Evolutionary conservation across 176 grass and related monocot species (phyloP).

Genomic region (Luzula sylvatica): DNA sequence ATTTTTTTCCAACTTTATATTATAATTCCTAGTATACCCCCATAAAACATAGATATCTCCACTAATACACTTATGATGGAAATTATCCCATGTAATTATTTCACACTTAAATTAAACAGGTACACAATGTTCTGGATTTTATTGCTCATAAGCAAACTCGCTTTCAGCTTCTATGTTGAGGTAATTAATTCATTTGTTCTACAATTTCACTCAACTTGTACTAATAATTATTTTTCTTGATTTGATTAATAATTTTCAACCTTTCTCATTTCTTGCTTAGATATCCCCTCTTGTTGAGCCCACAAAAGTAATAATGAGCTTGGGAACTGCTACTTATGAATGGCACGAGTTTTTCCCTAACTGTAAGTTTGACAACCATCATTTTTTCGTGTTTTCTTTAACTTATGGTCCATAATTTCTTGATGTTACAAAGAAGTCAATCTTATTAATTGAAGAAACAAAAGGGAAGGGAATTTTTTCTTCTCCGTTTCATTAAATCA

Average conservation of each 20-base stretch:
- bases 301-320: conserved; percentile 66
- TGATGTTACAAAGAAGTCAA: too few relatives aligned
- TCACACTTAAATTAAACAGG: conserved; percentile 31
- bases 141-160: conserved; percentile 89
- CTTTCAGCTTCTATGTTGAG: conserved; percentile 99
- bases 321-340: conserved; percentile 46
- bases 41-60: too few relatives aligned
- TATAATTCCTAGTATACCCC: not conserved
- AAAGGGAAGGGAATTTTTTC: too few relatives aligned
- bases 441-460: too few relatives aligned
- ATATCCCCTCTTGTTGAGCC: conserved; percentile 81
- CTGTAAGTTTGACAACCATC: conserved; percentile 31
- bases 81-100: too few relatives aligned
- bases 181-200: conserved; percentile 28
- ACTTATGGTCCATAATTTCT: too few relatives aligned
- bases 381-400: conserved; percentile 19
- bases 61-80: too few relatives aligned
- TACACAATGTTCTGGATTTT: conserved; percentile 94
- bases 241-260: not conserved
- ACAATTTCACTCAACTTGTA: conserved; percentile 5
- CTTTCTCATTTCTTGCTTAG: too few relatives aligned
- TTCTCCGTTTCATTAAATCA: too few relatives aligned
- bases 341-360: conserved; percentile 98
- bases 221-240: conserved; percentile 6
- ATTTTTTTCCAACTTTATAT: not conserved